Evolutionary conservation across 2,329 filamentous ascomycete genomes (phyloP), one percentile per base, ranked within the genome.

Genomic region (Microcyclospora tardicrescens): DNA sequence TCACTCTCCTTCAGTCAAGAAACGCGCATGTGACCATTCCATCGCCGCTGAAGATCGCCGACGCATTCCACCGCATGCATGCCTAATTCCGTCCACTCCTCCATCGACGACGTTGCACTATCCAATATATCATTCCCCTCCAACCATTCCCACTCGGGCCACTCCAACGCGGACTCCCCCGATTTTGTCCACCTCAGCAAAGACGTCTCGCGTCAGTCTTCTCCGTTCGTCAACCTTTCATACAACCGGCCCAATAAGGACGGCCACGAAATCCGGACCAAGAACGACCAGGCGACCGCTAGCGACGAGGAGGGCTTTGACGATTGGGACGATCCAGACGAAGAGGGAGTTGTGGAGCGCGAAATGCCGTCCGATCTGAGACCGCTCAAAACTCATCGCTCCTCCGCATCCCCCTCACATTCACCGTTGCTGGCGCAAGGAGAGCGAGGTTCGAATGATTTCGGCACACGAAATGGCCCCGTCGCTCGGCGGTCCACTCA

Each of bases 401-500:
- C 19, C 19, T 24, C 19, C 19, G 19, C 30, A 15, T 32, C 12
- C 5, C 14, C 30, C 30, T n/a, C 12, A 32, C 14, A 32, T 32
- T 32, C 30, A 32, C 30, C 30, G 4, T n/a, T 15, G 12, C 6
- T n/a, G 30, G 30, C 12, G 30, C 14, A 32, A n/a, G 14, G 30
- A 10, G 30, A 32, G 30, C 30, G 14, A 10, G 12, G 10, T n/a
- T 32, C 12, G 30, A 32, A 32, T 32, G 30, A n/a, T n/a, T 32
- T 10, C 6, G 30, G 30, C 30, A 10, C 6, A 32, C 30, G 30
- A 10, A n/a, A n/a, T 32, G 30, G 30, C 10, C 33, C 44, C 3
- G 34, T 36, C 11, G 38, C 75, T 40, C 68, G 74, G 40, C 81
- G 78, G 32, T 80, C 80, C 10, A 78, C 48, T 24, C 19, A 24